These are phyloP conservation scores for Lobosporangium transversale DNA, from an alignment of 192 early-diverging fungal genomes.

Conservation along the genomic window DNA sequence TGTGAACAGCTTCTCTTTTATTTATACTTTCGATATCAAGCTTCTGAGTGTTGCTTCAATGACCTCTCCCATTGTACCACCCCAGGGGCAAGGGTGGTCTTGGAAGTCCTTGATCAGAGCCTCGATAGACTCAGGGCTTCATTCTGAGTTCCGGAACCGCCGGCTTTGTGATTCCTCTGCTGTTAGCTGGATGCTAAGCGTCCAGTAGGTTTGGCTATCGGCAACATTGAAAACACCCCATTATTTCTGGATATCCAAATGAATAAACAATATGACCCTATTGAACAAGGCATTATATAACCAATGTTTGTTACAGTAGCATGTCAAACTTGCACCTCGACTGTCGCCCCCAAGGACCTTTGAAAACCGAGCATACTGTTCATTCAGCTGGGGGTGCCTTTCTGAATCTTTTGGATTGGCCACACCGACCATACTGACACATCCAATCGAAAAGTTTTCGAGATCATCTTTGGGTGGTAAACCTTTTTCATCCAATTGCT, in stretches of 20 bases:
- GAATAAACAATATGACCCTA: not conserved
- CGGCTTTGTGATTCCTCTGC: not conserved
- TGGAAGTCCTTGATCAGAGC: not conserved
- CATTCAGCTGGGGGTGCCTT: slow-evolving; percentile 24
- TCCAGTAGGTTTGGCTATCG: not conserved
- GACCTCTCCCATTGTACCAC: not conserved
- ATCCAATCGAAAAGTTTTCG: slow-evolving; percentile 14
- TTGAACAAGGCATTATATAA: not conserved
- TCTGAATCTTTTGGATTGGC: slow-evolving; percentile 5
- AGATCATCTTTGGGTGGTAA: slow-evolving; percentile 1
- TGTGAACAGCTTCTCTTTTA: not conserved
- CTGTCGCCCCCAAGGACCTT: not conserved
- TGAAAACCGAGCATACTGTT: not conserved
- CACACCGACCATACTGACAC: slow-evolving; percentile 11
- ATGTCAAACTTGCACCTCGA: not conserved
- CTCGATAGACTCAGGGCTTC: not conserved
- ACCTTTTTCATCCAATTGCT: not conserved
- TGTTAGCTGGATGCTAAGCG: not conserved
- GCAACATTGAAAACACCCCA: not conserved
- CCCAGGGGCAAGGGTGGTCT: not conserved
- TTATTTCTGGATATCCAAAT: not conserved
- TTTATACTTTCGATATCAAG: not conserved
- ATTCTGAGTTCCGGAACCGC: not conserved
- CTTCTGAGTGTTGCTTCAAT: not conserved
- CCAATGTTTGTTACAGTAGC: not conserved